Percentiles rank a stretch among this genome's conserved stretches.
These are phyloP conservation scores for Penicillium sp. DNA, from an alignment of 2,329 filamentous ascomycete genomes.

Conservation along the genomic window DNA sequence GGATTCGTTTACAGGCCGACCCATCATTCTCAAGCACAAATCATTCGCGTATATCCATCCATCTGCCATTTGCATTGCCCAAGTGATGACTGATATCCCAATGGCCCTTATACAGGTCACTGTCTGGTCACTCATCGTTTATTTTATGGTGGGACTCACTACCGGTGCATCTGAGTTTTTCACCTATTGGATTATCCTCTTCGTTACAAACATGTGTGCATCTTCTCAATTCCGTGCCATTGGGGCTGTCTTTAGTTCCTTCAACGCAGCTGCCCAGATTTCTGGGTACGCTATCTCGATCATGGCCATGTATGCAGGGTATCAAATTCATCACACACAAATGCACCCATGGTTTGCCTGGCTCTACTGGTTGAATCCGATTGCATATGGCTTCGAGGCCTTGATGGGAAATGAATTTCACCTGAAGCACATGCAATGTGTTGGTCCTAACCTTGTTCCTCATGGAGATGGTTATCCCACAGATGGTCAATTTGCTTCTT, in stretches of 20 bases:
- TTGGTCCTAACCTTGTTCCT: constrained; percentile 40
- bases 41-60: constrained; percentile 61
- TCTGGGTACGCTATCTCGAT: background rate
- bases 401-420: constrained; percentile 45
- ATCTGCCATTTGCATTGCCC: background rate
- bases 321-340: constrained; percentile 49
- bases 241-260: background rate
- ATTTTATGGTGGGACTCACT: background rate
- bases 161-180: background rate
- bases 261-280: background rate
- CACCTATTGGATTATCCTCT: background rate
- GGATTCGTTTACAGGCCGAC: constrained; percentile 63
- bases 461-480: constrained; percentile 49
- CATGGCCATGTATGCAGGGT: constrained; percentile 42
- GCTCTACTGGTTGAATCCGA: constrained; percentile 46
- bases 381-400: constrained; percentile 45
- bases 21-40: constrained; percentile 64
- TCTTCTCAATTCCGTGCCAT: background rate
- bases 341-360: constrained; percentile 60
- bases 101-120: background rate
- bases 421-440: constrained; percentile 39
- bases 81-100: background rate
- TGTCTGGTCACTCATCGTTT: background rate
- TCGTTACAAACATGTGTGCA: background rate
- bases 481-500: constrained; percentile 28